A percentile compares a stretch with the other conserved stretches of the same genome.
These are phyloP conservation scores for Collybia sordida DNA, from an alignment of 768 basidiomycete genomes.

Conservation along the genomic window DNA sequence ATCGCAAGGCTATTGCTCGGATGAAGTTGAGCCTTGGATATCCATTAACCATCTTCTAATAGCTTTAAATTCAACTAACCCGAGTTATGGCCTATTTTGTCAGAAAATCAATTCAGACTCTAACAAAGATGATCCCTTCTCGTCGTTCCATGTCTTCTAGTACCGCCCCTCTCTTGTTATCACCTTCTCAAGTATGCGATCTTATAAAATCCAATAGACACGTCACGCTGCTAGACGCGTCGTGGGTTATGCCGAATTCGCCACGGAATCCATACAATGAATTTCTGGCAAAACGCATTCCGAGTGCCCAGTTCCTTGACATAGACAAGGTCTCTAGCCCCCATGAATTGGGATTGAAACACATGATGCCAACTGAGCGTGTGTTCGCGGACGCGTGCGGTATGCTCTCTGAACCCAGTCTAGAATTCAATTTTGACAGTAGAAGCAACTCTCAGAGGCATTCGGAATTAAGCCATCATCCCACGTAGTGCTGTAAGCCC, in stretches of 20 bases:
- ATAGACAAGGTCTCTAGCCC: constrained; percentile 75
- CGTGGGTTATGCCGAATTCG: constrained; percentile 94
- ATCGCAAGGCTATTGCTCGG: neutral
- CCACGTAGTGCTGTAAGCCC: constrained; percentile 77
- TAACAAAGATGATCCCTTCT: neutral
- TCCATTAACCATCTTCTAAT: no score
- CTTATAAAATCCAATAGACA: constrained; percentile 26
- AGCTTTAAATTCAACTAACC: no score
- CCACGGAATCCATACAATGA: constrained; percentile 70
- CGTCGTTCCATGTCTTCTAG: constrained; percentile 37
- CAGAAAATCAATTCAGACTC: constrained; percentile 5
- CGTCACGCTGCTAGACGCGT: constrained; percentile 68
- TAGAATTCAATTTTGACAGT: constrained; percentile 1
- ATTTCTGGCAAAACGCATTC: constrained; percentile 65
- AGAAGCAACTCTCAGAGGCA: constrained; percentile 34
- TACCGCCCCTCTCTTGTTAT: constrained; percentile 48
- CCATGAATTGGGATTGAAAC: constrained; percentile 80
- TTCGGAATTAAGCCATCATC: constrained; percentile 73
- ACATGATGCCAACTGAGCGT: constrained; percentile 85
- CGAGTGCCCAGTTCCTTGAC: constrained; percentile 73
- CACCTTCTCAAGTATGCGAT: constrained; percentile 47
- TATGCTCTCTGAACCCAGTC: constrained; percentile 35
- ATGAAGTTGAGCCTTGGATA: no score
- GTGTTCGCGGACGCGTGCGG: constrained; percentile 80
- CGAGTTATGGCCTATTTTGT: neutral